Evolutionary conservation across 2,329 filamentous ascomycete genomes (phyloP).

Genomic region (Aureobasidium zeae): DNA sequence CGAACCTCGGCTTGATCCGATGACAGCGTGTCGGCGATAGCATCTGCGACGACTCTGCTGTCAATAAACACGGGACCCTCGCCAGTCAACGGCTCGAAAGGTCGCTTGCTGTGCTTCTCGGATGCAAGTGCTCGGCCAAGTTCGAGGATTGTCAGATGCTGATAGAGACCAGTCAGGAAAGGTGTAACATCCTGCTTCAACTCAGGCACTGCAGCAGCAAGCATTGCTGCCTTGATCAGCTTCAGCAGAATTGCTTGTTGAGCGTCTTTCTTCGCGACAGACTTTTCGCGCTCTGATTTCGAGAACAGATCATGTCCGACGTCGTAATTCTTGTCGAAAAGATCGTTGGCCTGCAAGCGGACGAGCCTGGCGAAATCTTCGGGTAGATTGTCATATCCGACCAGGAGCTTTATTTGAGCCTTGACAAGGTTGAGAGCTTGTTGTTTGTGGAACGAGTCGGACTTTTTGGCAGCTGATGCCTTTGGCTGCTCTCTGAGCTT

Average conservation of each 20-base stretch:
- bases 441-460: slow-evolving; percentile 83
- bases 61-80: slow-evolving; percentile 85
- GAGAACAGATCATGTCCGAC: slow-evolving; percentile 62
- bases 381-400: slow-evolving; percentile 77
- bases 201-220: slow-evolving; percentile 71
- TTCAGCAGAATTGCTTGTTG: slow-evolving; percentile 78
- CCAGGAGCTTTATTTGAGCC: slow-evolving; percentile 79
- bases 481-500: slow-evolving; percentile 78
- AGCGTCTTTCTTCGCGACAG: slow-evolving; percentile 74
- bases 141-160: slow-evolving; percentile 85
- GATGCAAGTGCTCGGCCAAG: slow-evolving; percentile 76
- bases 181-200: slow-evolving; percentile 66
- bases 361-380: slow-evolving; percentile 81
- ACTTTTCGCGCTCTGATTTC: slow-evolving; percentile 68
- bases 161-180: slow-evolving; percentile 72
- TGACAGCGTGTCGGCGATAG: slow-evolving; percentile 79
- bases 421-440: slow-evolving; percentile 84
- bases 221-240: slow-evolving; percentile 80
- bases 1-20: slow-evolving; percentile 74
- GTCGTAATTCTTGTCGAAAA: slow-evolving; percentile 63
- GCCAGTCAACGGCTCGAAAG: slow-evolving; percentile 76
- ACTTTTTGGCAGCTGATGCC: slow-evolving; percentile 48
- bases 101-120: slow-evolving; percentile 63
- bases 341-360: slow-evolving; percentile 79
- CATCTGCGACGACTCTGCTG: slow-evolving; percentile 76